Base-by-base conservation (phyloP, 2,329 filamentous ascomycete species). In the Claviceps spartinae region DNA sequence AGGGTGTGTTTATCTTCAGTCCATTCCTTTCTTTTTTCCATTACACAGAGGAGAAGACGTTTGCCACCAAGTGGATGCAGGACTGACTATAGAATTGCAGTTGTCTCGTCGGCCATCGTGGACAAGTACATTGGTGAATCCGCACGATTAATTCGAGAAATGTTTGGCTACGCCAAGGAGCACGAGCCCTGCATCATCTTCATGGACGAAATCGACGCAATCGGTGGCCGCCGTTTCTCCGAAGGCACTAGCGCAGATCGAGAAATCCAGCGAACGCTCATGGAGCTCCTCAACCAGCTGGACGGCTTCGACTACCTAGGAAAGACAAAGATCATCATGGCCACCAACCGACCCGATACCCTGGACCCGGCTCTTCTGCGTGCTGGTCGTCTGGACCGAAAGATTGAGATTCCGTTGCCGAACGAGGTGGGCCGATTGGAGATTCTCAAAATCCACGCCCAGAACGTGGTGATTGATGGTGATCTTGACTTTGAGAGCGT, bases 291-390 rank as follows among this genome's bases (percentile, higher is more conserved):
- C 56, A 98, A 98, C 72, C 93, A 98, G 70, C 82, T 98, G 51
- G 93, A 98, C 67, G 93, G 94, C 60, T 98, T 98, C 74, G 93
- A 98, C 72, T 98, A 98, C 72, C 79, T 98, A 40, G 93, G 94
- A 61, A 96, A 98, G 78, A 98, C 93, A 52, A 98, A 98, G 77
- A 98, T 98, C 67, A 98, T 98, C 74, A 98, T 98, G 94, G 93
- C 90, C 40, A 97, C 93, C 54, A 98, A 98, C 76, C 79, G 93
- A 71, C 93, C 91, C 14, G 91, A 97, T 68, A 97, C 91, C 1
- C 81, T 98, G 48, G 91, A 98, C 65, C 91, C 91, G 37, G 91
- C 91, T 1, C 75, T 98, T 62, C 77, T 98, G 52, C 84, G 91
- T 72, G 91, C 91, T 44, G 91, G 91, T 62, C 86, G 93, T 68